These are phyloP conservation scores for Gynochthodes officinalis DNA, from an alignment of 257 asterid species.

Conservation along the genomic window DNA sequence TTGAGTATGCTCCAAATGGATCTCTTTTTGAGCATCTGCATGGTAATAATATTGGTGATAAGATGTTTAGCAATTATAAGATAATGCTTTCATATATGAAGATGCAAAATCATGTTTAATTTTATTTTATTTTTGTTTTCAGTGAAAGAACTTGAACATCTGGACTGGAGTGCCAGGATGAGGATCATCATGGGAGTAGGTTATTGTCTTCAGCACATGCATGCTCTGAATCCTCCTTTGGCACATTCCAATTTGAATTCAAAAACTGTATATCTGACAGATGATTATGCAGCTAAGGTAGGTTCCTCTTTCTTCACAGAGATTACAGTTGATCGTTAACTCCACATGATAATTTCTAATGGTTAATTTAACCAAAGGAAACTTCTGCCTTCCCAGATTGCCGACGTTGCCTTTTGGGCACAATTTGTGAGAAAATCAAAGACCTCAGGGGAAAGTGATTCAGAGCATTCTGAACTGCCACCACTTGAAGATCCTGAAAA, in stretches of 20 bases:
- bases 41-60: constrained; percentile 40
- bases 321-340: background rate
- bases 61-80: background rate
- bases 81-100: background rate
- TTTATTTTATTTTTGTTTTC: constrained; percentile 22
- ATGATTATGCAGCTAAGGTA: constrained; percentile 97
- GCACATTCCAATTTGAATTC: constrained; percentile 56
- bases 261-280: constrained; percentile 59
- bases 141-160: constrained; percentile 83
- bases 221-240: constrained; percentile 71
- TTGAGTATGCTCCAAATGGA: constrained; percentile 96
- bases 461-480: constrained; percentile 46
- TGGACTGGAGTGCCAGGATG: constrained; percentile 82
- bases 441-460: constrained; percentile 36
- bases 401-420: constrained; percentile 61
- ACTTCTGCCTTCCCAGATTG: constrained; percentile 42
- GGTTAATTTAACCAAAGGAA: background rate
- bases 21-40: constrained; percentile 78
- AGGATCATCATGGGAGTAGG: constrained; percentile 82
- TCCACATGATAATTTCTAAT: too few species aligned
- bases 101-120: background rate
- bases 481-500: constrained; percentile 56
- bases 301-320: background rate
- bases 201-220: constrained; percentile 85
- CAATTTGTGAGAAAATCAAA: constrained; percentile 52